Percentiles rank a stretch among this genome's conserved stretches.
These are phyloP conservation scores for Thielaviopsis populi DNA, from an alignment of 2,329 filamentous ascomycete species.

Conservation along the genomic window DNA sequence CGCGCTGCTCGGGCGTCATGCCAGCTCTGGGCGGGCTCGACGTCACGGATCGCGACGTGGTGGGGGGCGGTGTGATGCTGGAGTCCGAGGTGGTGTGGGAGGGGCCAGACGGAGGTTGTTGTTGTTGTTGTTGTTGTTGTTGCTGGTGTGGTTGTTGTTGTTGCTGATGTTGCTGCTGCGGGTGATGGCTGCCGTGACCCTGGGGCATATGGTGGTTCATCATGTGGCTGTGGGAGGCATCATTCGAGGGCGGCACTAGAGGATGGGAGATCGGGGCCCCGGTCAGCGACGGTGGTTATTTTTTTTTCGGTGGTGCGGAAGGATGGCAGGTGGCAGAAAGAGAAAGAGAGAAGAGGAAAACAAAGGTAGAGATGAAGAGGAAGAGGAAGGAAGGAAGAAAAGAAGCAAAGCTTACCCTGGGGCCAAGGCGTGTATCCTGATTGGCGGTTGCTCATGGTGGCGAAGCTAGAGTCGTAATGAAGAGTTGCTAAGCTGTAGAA, in stretches of 20 bases:
- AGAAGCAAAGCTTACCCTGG: slow-evolving; percentile 5
- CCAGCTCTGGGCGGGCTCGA: slow-evolving; percentile 41
- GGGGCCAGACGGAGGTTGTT: slow-evolving; percentile 15
- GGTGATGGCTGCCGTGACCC: neutral
- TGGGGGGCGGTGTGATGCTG: slow-evolving; percentile 35
- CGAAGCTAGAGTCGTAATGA: slow-evolving; percentile 14
- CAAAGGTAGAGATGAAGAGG: neutral
- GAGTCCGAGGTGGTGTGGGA: slow-evolving; percentile 26
- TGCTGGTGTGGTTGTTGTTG: neutral
- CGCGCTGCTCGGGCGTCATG: slow-evolving; percentile 45
- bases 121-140: neutral
- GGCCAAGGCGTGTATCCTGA: slow-evolving; percentile 10
- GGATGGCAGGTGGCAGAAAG: neutral
- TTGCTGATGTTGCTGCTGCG: neutral
- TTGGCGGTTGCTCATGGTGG: slow-evolving; percentile 16
- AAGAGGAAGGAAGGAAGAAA: neutral
- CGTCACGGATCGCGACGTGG: slow-evolving; percentile 37
- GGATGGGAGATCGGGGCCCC: neutral
- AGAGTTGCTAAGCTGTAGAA: slow-evolving; percentile 11
- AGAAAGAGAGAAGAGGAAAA: slow-evolving; percentile 2
- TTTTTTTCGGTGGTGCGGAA: neutral
- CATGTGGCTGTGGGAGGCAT: slow-evolving; percentile 14
- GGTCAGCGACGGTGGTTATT: neutral
- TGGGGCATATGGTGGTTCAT: slow-evolving; percentile 12
- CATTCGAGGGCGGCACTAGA: slow-evolving; percentile 10